Base-by-base conservation (phyloP, 1,139 yeast species). In the Diutina ranongensis region DNA sequence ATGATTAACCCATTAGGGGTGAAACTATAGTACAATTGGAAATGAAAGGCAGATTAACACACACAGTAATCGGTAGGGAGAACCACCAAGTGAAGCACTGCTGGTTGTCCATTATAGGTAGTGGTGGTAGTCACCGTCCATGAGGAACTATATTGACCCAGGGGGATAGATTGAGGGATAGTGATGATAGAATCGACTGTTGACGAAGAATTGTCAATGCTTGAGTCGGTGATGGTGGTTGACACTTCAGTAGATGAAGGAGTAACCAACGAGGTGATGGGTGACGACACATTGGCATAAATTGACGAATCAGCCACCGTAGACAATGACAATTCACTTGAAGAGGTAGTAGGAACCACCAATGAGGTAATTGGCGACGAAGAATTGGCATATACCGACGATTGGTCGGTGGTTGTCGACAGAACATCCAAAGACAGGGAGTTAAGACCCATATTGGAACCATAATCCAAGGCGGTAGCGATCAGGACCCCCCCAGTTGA, bases 31-130 rank as follows among this genome's bases (percentile, higher is more conserved):
- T 35, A 35, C 38, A 35, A 8, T 18, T 18, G 38, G 19, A 9
- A 34, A 20, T 15, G 10, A 16, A 18, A n/a, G 18, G 10, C 3
- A 2, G 13, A 8, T 25, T 16, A 38, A 25, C 42, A 38, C 16
- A 25, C 42, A 25, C 42, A 38, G 5, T 21, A 22, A 16, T 38
- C 42, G 32, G 42, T 38, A 27, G 42, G 31, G 20, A 38, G 42
- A 25, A 38, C 42, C 42, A 38, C 42, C 20, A 38, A 25, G 32
- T 38, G 42, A n/a, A 21, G 28, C 31, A 38, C 42, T 22, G 32
- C 42, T 15, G 15, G 32, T 16, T 22, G 20, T 12, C 42, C 42
- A n/a, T 22, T 16, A 15, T 25, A 22, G 15, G 32, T 25, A 1
- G 42, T 38, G 20, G 42, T 38, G 21, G 42, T 21, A 15, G 42